Evolutionary conservation across 2,329 filamentous ascomycete genomes (phyloP), one percentile per base, ranked within the genome.

Genomic region (Penicillium freii): DNA sequence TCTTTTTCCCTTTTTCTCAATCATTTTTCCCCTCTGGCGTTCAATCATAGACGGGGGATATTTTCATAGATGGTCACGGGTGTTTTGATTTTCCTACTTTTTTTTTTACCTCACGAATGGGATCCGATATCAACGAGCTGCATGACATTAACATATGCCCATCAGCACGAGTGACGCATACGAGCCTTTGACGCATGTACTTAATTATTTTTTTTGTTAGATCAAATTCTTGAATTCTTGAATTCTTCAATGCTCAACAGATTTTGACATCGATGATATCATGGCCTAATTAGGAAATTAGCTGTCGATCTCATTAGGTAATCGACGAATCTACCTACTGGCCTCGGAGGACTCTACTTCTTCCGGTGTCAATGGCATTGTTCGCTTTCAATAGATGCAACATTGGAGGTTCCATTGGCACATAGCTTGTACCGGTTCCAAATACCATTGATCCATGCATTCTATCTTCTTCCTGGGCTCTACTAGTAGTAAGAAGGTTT

Each of bases 21-120:
- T 25, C 4, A n/a, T 25, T 38, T 59, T 53, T 38, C 45, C 51
- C 25, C 36, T 51, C 46, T 39, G 63, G 62, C 60, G 63, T 66
- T 64, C 45, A 43, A 36, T 55, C 43, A 62, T 63, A 62, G 61
- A 66, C 21, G 13, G 31, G 23, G 59, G 38, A 43, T 46, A 44
- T 31, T 56, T 38, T 10, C 36, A 48, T 57, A 54, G 44, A 58
- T 36, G 44, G 50, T 36, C 11, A 36, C 29, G 19, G 51, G 29
- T 42, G 39, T 46, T 56, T 47, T 39, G 8, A 8, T 10, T 27
- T 36, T 39, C 17, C 11, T 39, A 2, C 36, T 21, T 3, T 19
- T 33, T 19, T 29, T 27, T 34, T 39, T 25, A 9, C 19, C 31
- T 50, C 27, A 58, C 43, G 58, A 62, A 54, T 42, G 23, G 39